Evolutionary conservation across 2,329 filamentous ascomycete genomes (phyloP), one percentile per base, ranked within the genome.

Genomic region (Tolypocladium pustulatum): DNA sequence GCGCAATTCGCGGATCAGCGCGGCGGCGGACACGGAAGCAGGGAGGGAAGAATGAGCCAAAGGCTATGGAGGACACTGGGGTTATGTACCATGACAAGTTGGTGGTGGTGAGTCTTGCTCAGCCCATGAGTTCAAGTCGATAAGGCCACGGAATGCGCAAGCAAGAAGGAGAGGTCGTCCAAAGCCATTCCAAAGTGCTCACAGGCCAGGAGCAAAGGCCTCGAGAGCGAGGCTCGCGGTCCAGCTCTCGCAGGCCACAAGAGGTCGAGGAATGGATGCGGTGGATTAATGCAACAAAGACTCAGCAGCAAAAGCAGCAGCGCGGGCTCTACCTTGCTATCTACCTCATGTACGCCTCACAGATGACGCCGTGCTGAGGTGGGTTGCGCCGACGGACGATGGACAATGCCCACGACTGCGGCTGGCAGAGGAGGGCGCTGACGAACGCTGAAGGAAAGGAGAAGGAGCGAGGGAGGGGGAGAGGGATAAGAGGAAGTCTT

Each of bases 131-230:
- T 52, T 20, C 30, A 52, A 49, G 43, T 30, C 30, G 46, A n/a
- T 9, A 15, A 20, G 15, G 27, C 27, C 17, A 15, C n/a, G n/a
- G 25, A 25, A 32, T n/a, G 27, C 17, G 20, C 30, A 52, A 30
- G 27, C 30, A 34, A 34, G 38, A 30, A 37, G 56, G n/a, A 37
- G 56, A 38, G 22, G 41, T 36, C 59, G 43, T 56, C 57, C 56
- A 58, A 57, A 58, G 61, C 62, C 62, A 64, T 64, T 53, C 59
- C 62, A 61, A 53, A n/a, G n/a, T n/a, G 51, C 60, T 49, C 22
- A 13, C 17, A 5, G 27, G 46, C 46, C 27, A n/a, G 46, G 40
- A 20, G 25, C 36, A 13, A 58, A 56, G 40, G 30, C 30, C 30
- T 34, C 30, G 13, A 12, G 30, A n/a, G 7, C 22, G 49, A 13